Evolutionary conservation across 2,329 filamentous ascomycete species (phyloP), one percentile per base, ranked within the genome.

Genomic region (Xylaria digitata): DNA sequence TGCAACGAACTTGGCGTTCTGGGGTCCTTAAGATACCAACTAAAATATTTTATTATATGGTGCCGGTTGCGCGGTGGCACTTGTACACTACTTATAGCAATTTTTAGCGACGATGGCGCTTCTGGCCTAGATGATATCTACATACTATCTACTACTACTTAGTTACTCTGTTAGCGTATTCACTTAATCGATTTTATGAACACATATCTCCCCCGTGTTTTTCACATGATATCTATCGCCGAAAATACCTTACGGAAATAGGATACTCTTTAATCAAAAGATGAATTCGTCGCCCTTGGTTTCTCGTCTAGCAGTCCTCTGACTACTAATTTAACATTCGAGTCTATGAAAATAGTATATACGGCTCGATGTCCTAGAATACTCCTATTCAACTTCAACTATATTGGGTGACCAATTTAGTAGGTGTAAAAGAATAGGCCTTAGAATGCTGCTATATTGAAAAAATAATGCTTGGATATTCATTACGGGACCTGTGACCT

Each of bases 21-120:
- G 45, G 64, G 56, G 60, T 19, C 32, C 55, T 57, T 52, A 53
- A 68, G 68, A 70, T 70, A 70, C 68, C 68, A 68, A 60, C 55
- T 61, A 19, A 43, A 32, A 26, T 30, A 19, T 60, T 61, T 26
- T 57, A 26, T 42, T 55, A 56, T 55, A 52, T 8, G 37, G 50
- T 45, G 57, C 45, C 46, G 32, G n/a, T n/a, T n/a, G n/a, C n/a
- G 21, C 9, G 50, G 43, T 46, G 26, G 64, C 56, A 46, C 48
- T 37, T 65, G 58, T 67, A 65, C 15, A 64, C 63, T 65, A 68
- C 19, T 26, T 45, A 50, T 15, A 34, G 37, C 46, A 45, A 56
- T 34, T 8, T 21, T 34, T 60, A 56, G 43, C 32, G 32, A 52
- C 46, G 17, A 40, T 61, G 11, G 42, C 42, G 42, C 43, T 54